phyloP scores from a whole-genome alignment of 257 asterid species.

The Fraxinus quadrangulata region DNA sequence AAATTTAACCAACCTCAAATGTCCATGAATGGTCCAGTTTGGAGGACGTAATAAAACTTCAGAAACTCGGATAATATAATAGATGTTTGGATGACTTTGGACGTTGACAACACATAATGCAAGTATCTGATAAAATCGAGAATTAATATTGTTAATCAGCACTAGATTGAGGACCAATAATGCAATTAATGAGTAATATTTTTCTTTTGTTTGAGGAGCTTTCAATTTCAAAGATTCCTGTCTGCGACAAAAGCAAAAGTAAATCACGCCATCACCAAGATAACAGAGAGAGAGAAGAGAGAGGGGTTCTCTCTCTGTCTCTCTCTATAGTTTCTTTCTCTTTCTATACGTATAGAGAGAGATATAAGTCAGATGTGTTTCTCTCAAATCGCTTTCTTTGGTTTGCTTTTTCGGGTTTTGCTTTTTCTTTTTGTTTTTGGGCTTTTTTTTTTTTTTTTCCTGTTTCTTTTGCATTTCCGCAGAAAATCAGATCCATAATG shows the following conservation, averaged over 20 bases:
- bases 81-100: neutral
- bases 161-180: neutral
- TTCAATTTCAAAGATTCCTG: conserved; percentile 72
- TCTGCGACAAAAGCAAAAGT: conserved; percentile 70
- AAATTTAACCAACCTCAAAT: no score
- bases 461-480: neutral
- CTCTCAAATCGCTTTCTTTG: conserved; percentile 19
- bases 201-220: conserved; percentile 28
- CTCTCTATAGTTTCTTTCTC: neutral
- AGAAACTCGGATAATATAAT: neutral
- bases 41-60: neutral
- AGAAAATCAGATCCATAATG: neutral
- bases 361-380: neutral
- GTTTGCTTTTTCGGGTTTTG: neutral
- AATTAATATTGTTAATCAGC: neutral
- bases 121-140: neutral
- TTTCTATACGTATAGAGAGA: neutral
- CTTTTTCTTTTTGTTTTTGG: neutral
- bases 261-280: conserved; percentile 47
- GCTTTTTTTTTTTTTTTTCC: neutral
- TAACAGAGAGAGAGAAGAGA: neutral
- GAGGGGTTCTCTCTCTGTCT: conserved; percentile 23
- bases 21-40: neutral
- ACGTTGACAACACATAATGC: neutral
- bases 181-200: neutral